Percentiles rank a stretch among this genome's conserved stretches.
Conservation (phyloP, 768 basidiomycete species). For the Melanogaster broomeanus region DNA sequence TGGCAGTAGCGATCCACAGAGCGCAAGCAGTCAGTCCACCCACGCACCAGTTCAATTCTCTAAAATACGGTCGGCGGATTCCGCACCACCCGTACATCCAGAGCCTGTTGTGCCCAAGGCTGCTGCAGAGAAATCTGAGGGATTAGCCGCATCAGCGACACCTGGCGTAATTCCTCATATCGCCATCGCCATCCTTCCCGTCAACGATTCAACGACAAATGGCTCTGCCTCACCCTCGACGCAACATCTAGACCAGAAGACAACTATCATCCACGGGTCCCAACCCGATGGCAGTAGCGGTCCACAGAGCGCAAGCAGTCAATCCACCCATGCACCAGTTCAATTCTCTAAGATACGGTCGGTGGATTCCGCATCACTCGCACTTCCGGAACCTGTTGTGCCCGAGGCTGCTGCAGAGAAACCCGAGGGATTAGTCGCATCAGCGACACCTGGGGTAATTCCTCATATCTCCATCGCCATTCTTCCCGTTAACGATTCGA, state of each 20-base stretch:
- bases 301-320: too few species aligned
- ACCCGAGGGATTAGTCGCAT: conserved; percentile 2
- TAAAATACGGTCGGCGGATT: too few species aligned
- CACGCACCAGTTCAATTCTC: too few species aligned
- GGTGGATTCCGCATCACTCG: too few species aligned
- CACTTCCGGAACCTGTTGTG: too few species aligned
- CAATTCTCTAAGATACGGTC: too few species aligned
- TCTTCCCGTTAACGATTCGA: conserved; percentile 45
- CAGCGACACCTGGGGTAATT: conserved; percentile 19
- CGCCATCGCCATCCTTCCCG: conserved; percentile 41
- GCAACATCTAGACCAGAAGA: not conserved
- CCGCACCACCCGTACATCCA: too few species aligned
- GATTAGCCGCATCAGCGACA: conserved; percentile 3
- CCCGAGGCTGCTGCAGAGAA: conserved; percentile 26
- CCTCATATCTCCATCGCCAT: conserved; percentile 39
- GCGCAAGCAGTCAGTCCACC: too few species aligned
- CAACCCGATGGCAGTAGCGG: conserved; percentile 12
- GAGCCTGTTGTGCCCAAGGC: too few species aligned
- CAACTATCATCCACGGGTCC: not conserved
- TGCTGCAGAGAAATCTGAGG: conserved; percentile 18
- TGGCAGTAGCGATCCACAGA: too few species aligned
- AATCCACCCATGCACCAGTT: too few species aligned
- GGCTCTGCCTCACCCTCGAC: conserved; percentile 11
- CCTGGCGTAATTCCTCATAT: conserved; percentile 32
- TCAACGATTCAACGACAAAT: conserved; percentile 41